Evolutionary conservation across 2,329 filamentous ascomycete species (phyloP).

Genomic region (Paecilomyces variotii): DNA sequence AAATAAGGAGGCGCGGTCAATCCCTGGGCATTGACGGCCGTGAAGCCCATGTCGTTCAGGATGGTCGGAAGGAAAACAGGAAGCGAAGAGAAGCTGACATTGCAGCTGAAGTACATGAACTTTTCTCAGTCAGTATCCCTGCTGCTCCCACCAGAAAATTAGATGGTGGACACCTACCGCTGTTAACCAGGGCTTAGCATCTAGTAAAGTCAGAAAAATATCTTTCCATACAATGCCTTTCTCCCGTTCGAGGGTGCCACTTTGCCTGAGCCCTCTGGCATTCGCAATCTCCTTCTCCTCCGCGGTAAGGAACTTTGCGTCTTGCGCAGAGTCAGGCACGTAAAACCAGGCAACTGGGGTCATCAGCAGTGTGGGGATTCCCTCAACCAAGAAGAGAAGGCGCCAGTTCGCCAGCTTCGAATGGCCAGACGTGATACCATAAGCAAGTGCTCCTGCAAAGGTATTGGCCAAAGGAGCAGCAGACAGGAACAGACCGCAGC

Average conservation of each 20-base stretch:
- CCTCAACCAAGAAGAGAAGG: slow-evolving; percentile 58
- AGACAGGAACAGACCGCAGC: slow-evolving; percentile 48
- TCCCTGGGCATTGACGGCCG: slow-evolving; percentile 59
- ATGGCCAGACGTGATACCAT: slow-evolving; percentile 55
- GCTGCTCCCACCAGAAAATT: background rate
- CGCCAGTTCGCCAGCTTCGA: slow-evolving; percentile 55
- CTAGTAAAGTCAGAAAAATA: slow-evolving; percentile 37
- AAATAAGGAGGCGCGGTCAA: slow-evolving; percentile 66
- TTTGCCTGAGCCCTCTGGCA: slow-evolving; percentile 46
- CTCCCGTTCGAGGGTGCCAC: slow-evolving; percentile 39
- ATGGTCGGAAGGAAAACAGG: slow-evolving; percentile 60
- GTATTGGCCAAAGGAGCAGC: slow-evolving; percentile 65
- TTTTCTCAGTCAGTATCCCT: slow-evolving; percentile 8
- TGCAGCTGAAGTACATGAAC: slow-evolving; percentile 53
- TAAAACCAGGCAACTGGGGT: slow-evolving; percentile 49
- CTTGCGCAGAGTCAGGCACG: slow-evolving; percentile 45
- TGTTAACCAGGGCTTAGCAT: slow-evolving; percentile 42
- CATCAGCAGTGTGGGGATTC: slow-evolving; percentile 50
- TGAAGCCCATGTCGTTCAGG: slow-evolving; percentile 60
- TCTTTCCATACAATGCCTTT: slow-evolving; percentile 40
- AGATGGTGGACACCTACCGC: slow-evolving; percentile 23
- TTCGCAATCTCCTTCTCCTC: slow-evolving; percentile 53
- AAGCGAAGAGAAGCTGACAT: slow-evolving; percentile 58
- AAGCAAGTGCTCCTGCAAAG: slow-evolving; percentile 64
- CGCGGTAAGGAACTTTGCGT: slow-evolving; percentile 47